Conservation (phyloP, 306 rosid genomes). For the Nissolia schottii region DNA sequence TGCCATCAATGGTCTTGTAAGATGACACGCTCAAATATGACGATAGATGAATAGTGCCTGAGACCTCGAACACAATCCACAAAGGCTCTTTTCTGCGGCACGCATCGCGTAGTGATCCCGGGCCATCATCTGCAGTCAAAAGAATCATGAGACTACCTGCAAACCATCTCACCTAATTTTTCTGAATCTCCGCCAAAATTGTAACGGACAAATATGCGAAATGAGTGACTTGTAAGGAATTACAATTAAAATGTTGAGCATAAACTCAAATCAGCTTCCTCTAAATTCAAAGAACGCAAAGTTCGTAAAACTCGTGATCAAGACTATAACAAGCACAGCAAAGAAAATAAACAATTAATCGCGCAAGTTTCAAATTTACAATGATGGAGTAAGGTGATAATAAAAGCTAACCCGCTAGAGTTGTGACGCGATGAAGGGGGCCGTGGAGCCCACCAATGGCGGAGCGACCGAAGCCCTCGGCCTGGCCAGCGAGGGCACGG, state of each 20-base stretch:
- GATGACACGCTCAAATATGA: conserved; percentile 75
- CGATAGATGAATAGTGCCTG: conserved; percentile 68
- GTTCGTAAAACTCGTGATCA: background rate
- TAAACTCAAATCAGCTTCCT: background rate
- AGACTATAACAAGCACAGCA: background rate
- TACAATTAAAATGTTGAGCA: background rate
- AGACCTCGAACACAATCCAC: conserved; percentile 90
- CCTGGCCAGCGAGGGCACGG: conserved; percentile 74
- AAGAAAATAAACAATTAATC: no score
- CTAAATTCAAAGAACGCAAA: background rate
- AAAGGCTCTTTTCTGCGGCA: conserved; percentile 77
- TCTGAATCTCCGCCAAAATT: background rate
- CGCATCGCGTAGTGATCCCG: conserved; percentile 79
- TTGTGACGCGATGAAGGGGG: conserved; percentile 59
- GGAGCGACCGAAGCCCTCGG: conserved; percentile 83
- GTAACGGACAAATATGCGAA: background rate
- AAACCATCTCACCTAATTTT: background rate
- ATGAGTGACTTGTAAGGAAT: background rate
- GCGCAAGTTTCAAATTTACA: no score
- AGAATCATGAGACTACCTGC: background rate
- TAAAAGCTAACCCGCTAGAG: conserved; percentile 54
- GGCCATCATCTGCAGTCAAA: conserved; percentile 78
- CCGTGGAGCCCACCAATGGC: conserved; percentile 92
- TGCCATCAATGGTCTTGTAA: conserved; percentile 78
- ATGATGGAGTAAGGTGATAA: background rate